Evolutionary conservation across 108 stramenopile genomes (phyloP).

Genomic region (Poteriospumella lacustris): DNA sequence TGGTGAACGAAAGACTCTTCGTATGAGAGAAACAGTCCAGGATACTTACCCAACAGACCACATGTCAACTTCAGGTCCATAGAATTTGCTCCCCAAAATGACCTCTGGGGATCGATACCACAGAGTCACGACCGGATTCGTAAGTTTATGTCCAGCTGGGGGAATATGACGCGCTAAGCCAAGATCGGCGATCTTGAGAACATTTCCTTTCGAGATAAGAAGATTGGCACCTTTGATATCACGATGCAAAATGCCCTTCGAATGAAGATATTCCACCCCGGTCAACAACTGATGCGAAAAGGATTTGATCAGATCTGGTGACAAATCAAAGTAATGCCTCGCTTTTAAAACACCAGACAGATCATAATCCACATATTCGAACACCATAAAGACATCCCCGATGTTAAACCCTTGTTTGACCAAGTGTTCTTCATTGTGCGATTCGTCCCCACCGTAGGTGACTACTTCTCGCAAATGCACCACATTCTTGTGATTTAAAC

Average conservation of each 20-base stretch:
- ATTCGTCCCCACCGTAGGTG: neutral
- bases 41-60: conserved; percentile 32
- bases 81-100: neutral
- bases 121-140: conserved; percentile 17
- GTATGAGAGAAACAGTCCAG: too few species aligned
- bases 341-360: conserved; percentile 42
- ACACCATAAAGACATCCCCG: conserved; percentile 44
- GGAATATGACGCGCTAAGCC: conserved; percentile 16
- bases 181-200: conserved; percentile 17
- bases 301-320: conserved; percentile 40
- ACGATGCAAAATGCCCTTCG: conserved; percentile 44
- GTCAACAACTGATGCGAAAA: conserved; percentile 48
- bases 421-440: neutral
- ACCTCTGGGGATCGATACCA: conserved; percentile 31
- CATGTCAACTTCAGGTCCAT: conserved; percentile 28
- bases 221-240: conserved; percentile 50
- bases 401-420: neutral
- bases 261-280: conserved; percentile 47
- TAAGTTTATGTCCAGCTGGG: neutral
- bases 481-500: conserved; percentile 43
- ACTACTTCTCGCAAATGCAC: conserved; percentile 42
- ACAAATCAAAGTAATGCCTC: conserved; percentile 31
- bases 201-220: conserved; percentile 33
- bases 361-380: conserved; percentile 47
- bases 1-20: too few species aligned